phyloP scores from a whole-genome alignment of 495 filamentous ascomycete species.

The Staphylotrichum tortipilum region DNA sequence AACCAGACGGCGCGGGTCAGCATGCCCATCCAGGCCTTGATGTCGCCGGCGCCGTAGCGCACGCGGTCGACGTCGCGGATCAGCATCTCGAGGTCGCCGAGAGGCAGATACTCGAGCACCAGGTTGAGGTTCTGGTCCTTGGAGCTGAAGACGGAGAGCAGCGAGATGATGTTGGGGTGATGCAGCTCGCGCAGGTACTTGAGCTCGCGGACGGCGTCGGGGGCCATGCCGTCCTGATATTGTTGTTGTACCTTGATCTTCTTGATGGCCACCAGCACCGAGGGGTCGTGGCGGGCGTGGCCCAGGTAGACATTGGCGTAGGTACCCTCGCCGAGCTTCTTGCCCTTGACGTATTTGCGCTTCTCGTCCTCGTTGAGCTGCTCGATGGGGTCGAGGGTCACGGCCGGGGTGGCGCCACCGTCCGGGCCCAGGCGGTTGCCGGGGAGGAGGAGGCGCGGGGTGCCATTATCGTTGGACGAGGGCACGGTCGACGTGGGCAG shows the following conservation, averaged over 20 bases:
- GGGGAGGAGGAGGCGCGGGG: slow-evolving; percentile 15
- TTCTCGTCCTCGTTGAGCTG: slow-evolving; percentile 83
- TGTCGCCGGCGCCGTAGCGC: slow-evolving; percentile 60
- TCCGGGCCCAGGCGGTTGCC: slow-evolving; percentile 10
- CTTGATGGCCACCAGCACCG: slow-evolving; percentile 80
- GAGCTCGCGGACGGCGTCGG: slow-evolving; percentile 92
- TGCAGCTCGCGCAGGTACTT: slow-evolving; percentile 91
- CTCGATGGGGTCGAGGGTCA: slow-evolving; percentile 58
- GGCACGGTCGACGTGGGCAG: slow-evolving; percentile 15
- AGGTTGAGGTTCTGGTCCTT: slow-evolving; percentile 88
- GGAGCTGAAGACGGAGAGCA: slow-evolving; percentile 84
- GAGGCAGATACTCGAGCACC: slow-evolving; percentile 85
- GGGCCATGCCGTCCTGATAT: slow-evolving; percentile 71
- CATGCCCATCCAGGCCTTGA: slow-evolving; percentile 99
- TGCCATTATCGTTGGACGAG: slow-evolving; percentile 18
- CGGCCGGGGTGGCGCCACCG: slow-evolving; percentile 4
- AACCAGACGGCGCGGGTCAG: slow-evolving; percentile 87
- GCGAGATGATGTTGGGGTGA: slow-evolving; percentile 89
- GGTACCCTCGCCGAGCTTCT: slow-evolving; percentile 87
- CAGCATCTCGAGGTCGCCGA: slow-evolving; percentile 86
- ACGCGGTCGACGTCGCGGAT: slow-evolving; percentile 73
- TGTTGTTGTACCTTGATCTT: slow-evolving; percentile 94
- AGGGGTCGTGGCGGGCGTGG: slow-evolving; percentile 58
- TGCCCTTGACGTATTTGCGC: slow-evolving; percentile 83
- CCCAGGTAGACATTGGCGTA: slow-evolving; percentile 94